phyloP scores from a whole-genome alignment of 768 basidiomycete species.

The Boletellus sp. region DNA sequence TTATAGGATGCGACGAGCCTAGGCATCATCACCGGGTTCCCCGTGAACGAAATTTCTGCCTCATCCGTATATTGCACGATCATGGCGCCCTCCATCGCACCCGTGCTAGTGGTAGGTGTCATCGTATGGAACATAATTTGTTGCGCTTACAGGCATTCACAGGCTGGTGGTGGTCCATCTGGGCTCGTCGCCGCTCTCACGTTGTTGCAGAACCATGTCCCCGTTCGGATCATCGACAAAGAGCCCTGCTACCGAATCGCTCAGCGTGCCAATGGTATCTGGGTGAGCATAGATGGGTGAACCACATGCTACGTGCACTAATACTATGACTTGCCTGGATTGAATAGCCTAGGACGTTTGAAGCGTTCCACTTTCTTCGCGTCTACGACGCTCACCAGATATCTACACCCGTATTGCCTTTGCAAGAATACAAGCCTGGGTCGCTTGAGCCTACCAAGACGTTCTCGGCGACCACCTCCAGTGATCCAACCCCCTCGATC shows the following conservation, averaged over 20 bases:
- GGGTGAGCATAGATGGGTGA: constrained; percentile 23
- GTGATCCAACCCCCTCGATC: constrained; percentile 23
- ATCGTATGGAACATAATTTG: background rate
- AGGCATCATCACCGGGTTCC: too few relatives aligned
- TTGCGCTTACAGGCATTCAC: background rate
- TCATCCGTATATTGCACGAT: background rate
- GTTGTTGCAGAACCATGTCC: constrained; percentile 41
- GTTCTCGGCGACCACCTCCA: background rate
- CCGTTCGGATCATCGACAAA: constrained; percentile 53
- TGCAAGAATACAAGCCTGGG: constrained; percentile 34
- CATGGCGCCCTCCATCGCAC: constrained; percentile 11
- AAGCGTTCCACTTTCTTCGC: constrained; percentile 40
- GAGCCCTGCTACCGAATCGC: constrained; percentile 34
- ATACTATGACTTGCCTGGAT: too few relatives aligned
- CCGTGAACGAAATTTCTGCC: background rate
- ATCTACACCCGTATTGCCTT: constrained; percentile 24
- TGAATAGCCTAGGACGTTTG: constrained; percentile 35
- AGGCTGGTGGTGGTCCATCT: constrained; percentile 30
- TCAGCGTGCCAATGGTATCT: constrained; percentile 39
- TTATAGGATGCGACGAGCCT: background rate
- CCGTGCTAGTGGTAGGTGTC: constrained; percentile 20
- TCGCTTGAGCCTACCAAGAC: constrained; percentile 18
- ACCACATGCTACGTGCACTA: too few relatives aligned
- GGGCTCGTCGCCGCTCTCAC: constrained; percentile 34
- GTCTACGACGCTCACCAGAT: constrained; percentile 35